Conservation (phyloP, 2,329 filamentous ascomycete genomes). For the Xylaria sp. region DNA sequence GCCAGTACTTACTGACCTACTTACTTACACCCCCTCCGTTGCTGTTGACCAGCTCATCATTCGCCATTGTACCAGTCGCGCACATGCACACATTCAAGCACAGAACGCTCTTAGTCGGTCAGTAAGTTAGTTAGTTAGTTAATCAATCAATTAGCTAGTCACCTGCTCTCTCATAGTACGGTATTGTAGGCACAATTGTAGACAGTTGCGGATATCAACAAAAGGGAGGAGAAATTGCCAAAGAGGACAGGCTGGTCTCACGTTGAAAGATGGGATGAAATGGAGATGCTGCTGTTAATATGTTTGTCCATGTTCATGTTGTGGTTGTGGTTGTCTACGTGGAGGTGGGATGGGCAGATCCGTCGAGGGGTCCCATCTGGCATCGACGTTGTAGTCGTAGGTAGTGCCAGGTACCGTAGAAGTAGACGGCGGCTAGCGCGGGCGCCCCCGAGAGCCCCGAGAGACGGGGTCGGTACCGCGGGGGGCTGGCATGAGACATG, state of each 20-base stretch:
- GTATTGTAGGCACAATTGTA: background rate
- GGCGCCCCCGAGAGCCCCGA: conserved; percentile 14
- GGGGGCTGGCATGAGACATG: conserved; percentile 13
- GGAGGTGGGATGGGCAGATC: conserved; percentile 4
- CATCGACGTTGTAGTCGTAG: conserved; percentile 1
- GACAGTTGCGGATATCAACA: background rate
- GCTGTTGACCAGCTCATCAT: conserved; percentile 23
- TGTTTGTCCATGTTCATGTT: background rate
- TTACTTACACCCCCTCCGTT: background rate
- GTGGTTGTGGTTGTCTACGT: conserved; percentile 4
- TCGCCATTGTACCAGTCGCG: conserved; percentile 21
- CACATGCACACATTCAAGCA: conserved; percentile 10
- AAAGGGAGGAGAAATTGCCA: background rate
- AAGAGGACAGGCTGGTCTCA: conserved; percentile 11
- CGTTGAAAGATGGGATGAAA: conserved; percentile 11
- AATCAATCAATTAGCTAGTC: background rate
- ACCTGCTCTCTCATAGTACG: background rate
- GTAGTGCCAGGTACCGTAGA: conserved; percentile 2
- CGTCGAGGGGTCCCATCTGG: conserved; percentile 6
- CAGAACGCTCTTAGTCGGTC: background rate
- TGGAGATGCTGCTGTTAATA: conserved; percentile 25
- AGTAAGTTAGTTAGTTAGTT: background rate
- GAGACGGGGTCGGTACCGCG: conserved; percentile 22
- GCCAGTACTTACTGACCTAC: conserved; percentile 2
- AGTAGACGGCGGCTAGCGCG: conserved; percentile 14